A percentile compares a stretch with the other conserved stretches of the same genome.
phyloP scores from a whole-genome alignment of 176 grass and related monocot species.

The Aegilops tauschii region DNA sequence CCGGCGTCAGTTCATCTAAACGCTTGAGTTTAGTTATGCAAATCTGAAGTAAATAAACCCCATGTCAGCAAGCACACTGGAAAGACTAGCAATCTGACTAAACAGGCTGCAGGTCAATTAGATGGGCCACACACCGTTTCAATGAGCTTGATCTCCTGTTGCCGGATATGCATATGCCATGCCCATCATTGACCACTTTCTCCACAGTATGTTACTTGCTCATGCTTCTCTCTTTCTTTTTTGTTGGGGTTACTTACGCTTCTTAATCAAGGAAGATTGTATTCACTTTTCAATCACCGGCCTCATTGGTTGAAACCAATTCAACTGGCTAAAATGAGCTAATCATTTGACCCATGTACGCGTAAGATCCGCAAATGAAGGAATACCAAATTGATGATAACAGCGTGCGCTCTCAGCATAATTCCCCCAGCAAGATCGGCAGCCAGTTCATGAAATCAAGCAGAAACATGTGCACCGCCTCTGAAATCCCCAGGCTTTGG shows the following conservation, averaged over 20 bases:
- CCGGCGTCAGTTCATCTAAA: too few relatives aligned
- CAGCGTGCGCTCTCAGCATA: neutral
- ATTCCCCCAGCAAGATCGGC: neutral
- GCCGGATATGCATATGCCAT: neutral
- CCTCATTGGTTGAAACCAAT: neutral
- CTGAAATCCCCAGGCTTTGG: neutral
- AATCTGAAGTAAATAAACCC: too few relatives aligned
- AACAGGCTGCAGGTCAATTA: neutral
- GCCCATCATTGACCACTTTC: neutral
- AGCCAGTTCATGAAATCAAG: constrained; percentile 6
- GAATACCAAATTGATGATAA: neutral
- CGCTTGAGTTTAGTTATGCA: too few relatives aligned
- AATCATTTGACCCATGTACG: constrained; percentile 40
- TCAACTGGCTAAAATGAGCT: neutral
- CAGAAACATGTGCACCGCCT: neutral
- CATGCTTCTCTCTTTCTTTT: neutral
- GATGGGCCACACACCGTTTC: neutral
- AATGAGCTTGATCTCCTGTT: neutral
- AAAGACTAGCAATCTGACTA: neutral
- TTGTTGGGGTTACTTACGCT: neutral
- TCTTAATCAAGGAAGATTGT: neutral
- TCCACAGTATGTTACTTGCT: neutral
- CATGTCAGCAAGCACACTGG: too few relatives aligned
- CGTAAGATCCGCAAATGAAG: constrained; percentile 36
- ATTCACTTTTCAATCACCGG: neutral